Conservation (phyloP, 768 basidiomycete genomes). For the Sarcomyxa edulis region DNA sequence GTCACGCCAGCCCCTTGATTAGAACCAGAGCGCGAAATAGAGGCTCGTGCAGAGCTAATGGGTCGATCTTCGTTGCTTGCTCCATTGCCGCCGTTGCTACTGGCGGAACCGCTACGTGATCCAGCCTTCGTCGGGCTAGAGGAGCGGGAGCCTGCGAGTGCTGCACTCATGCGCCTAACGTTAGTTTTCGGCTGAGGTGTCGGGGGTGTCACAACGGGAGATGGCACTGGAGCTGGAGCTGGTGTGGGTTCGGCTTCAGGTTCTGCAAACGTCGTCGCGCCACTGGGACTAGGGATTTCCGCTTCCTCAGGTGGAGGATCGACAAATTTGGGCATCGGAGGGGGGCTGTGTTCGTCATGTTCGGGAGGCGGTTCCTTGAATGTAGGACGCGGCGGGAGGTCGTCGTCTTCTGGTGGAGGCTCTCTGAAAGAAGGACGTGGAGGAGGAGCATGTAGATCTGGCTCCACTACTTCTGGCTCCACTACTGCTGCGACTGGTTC, state of each 20-base stretch:
- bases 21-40: constrained; percentile 46
- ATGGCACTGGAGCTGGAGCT: constrained; percentile 27
- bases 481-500: neutral
- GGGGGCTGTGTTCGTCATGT: constrained; percentile 38
- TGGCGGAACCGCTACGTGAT: constrained; percentile 42
- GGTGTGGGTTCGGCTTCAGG: no score
- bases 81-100: constrained; percentile 18
- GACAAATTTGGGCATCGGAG: constrained; percentile 34
- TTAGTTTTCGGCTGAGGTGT: constrained; percentile 43
- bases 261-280: no score
- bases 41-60: constrained; percentile 29
- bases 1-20: constrained; percentile 28
- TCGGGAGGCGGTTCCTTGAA: constrained; percentile 66
- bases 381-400: constrained; percentile 30
- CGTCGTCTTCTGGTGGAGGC: constrained; percentile 52
- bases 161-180: constrained; percentile 14
- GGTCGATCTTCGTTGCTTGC: constrained; percentile 27
- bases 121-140: constrained; percentile 28
- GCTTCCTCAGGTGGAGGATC: constrained; percentile 28
- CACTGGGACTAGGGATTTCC: constrained; percentile 13
- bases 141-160: constrained; percentile 25
- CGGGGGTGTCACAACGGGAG: constrained; percentile 45
- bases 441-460: constrained; percentile 20
- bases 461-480: neutral
- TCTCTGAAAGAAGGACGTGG: constrained; percentile 52